Evolutionary conservation across 805 yeast species (phyloP).

Genomic region (Komagataella populi): DNA sequence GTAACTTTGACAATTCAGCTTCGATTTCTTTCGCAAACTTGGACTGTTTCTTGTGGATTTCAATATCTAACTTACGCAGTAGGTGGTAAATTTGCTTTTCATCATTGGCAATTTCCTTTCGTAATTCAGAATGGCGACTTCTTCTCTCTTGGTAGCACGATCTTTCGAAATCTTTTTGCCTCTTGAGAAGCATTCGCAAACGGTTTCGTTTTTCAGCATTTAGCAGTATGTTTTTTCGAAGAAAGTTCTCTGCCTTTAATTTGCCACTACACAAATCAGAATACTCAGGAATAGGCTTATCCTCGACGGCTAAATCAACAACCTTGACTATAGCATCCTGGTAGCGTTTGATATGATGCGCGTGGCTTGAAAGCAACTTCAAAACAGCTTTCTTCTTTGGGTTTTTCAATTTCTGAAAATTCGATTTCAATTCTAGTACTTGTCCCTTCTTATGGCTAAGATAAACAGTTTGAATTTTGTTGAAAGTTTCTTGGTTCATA

Average conservation of each 20-base stretch:
- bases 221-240: background rate
- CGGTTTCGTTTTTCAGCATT: background rate
- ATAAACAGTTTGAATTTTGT: background rate
- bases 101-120: background rate
- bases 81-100: background rate
- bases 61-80: background rate
- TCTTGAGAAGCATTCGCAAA: background rate
- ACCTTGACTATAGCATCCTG: background rate
- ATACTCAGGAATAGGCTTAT: background rate
- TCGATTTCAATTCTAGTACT: background rate
- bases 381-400: background rate
- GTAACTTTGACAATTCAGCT: background rate
- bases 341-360: background rate
- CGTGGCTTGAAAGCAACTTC: background rate
- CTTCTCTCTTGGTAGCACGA: background rate
- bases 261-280: background rate
- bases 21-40: background rate
- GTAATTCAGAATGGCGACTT: background rate
- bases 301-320: background rate
- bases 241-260: background rate
- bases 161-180: background rate
- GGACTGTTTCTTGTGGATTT: background rate
- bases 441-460: background rate
- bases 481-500: background rate
- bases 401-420: background rate